Evolutionary conservation across 2,329 filamentous ascomycete genomes (phyloP), one percentile per base, ranked within the genome.

Genomic region (Xylaria sp.): DNA sequence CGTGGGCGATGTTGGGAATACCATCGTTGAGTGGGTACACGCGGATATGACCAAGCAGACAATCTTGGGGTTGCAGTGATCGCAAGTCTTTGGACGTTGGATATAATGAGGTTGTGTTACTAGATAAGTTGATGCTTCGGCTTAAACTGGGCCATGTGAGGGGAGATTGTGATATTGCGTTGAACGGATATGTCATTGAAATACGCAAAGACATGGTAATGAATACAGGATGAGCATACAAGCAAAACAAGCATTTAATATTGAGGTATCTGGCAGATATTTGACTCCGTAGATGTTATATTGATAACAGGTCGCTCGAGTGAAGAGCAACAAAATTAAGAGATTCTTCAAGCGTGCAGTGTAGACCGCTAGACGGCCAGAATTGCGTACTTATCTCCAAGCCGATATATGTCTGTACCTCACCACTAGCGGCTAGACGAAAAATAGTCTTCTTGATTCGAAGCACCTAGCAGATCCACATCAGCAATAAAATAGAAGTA

Each of bases 1-100:
- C n/a, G 89, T 95, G n/a, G 90, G 90, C 0, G 91, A 94, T 78
- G 90, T 93, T 2, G 90, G 88, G 3, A 84, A 84, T 36, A 82
- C 88, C 67, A 87, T 96, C 66, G 84, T 89, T 71, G 83, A 83
- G 20, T 96, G 93, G 93, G 87, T 93, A 4, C 82, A 87, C 33
- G 90, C 91, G 57, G 89, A 90, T 73, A 76, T 84, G 72, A 82
- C 81, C 3, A 82, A 81, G 74, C 80, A 83, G 73, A 77, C 81
- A 3, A 76, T 83, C 23, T 9, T 80, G 58, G 79, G 76, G 28
- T 66, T 80, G 70, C 69, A 68, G 9, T 67, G 26, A 66, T 65
- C 28, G 33, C n/a, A 2, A 20, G 13, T 7, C n/a, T 28, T 31
- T 15, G 10, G 49, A 15, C 7, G 9, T 51, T 1, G 2, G 15